phyloP scores from a whole-genome alignment of 1,284 basidiomycete genomes.

The Trichosporon sp. region DNA sequence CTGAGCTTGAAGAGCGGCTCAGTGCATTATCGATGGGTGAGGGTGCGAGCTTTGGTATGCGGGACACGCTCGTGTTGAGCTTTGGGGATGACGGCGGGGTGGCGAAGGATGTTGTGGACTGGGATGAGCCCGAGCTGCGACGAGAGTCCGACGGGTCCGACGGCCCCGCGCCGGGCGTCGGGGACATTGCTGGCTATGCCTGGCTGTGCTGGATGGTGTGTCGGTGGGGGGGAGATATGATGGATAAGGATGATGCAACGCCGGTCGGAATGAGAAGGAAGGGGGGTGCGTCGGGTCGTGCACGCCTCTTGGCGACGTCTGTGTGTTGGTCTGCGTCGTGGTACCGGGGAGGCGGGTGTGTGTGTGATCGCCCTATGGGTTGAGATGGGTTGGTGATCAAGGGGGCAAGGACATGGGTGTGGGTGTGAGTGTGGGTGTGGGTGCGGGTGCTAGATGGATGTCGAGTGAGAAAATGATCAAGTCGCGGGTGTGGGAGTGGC shows the following conservation, averaged over 20 bases:
- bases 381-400: not conserved
- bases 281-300: not conserved
- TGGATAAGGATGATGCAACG: not conserved
- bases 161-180: constrained; percentile 25
- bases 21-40: not conserved
- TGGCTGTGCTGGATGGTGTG: not conserved
- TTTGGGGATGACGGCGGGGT: constrained; percentile 28
- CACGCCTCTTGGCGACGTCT: not conserved
- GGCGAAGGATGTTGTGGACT: constrained; percentile 27
- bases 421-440: not conserved
- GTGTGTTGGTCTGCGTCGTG: not conserved
- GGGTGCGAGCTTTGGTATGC: not conserved
- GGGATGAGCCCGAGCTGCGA: constrained; percentile 29
- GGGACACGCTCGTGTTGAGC: not conserved
- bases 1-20: not conserved
- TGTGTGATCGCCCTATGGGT: not conserved
- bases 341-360: not conserved
- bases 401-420: not conserved
- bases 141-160: constrained; percentile 23
- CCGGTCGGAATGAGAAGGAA: not conserved
- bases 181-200: not conserved
- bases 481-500: not conserved
- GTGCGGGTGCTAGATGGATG: not conserved
- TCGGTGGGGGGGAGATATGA: not conserved
- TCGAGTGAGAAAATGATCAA: not conserved